These are phyloP conservation scores for Lodderomyces theae DNA, from an alignment of 1,139 yeast genomes.

Conservation along the genomic window DNA sequence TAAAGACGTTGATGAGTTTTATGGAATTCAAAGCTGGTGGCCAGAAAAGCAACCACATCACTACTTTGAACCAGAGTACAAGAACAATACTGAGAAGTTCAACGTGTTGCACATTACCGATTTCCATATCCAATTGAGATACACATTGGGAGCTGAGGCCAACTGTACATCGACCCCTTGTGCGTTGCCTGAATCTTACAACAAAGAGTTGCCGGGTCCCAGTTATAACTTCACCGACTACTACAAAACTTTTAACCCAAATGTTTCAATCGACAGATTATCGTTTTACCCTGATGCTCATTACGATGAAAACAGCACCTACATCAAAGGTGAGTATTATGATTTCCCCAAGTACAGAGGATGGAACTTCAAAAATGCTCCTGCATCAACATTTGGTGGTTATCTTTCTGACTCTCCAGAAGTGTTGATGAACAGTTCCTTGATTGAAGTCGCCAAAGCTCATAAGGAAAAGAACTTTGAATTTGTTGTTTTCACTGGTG, in stretches of 20 bases:
- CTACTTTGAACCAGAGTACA: constrained; percentile 25
- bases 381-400: constrained; percentile 61
- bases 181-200: constrained; percentile 42
- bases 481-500: constrained; percentile 69
- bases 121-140: constrained; percentile 59
- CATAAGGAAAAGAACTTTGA: constrained; percentile 42
- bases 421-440: constrained; percentile 52
- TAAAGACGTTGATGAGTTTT: constrained; percentile 26
- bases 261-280: constrained; percentile 21
- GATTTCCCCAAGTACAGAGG: constrained; percentile 38
- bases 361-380: constrained; percentile 40
- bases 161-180: constrained; percentile 55
- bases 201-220: constrained; percentile 25
- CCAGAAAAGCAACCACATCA: constrained; percentile 29
- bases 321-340: constrained; percentile 39
- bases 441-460: constrained; percentile 42
- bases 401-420: constrained; percentile 68
- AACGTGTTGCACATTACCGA: constrained; percentile 68
- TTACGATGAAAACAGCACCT: constrained; percentile 33
- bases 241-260: constrained; percentile 19
- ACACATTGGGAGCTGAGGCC: constrained; percentile 56
- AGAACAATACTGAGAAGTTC: constrained; percentile 30
- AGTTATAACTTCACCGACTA: constrained; percentile 34
- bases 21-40: constrained; percentile 29
- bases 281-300: constrained; percentile 20